These are phyloP conservation scores for Gastroboletus turbinatus DNA, from an alignment of 1,284 basidiomycete species.

Conservation along the genomic window DNA sequence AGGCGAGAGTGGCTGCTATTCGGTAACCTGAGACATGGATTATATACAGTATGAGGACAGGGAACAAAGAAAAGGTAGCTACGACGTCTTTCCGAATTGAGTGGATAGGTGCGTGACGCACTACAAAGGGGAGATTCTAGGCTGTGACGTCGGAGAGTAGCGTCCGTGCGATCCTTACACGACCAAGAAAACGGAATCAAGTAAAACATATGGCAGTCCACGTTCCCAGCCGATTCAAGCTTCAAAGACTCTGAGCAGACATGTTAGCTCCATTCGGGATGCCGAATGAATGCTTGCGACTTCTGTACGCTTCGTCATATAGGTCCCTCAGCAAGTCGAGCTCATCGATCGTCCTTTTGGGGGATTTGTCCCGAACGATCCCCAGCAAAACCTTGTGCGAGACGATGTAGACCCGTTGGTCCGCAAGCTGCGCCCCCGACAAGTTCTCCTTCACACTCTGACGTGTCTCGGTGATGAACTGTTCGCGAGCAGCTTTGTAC, in stretches of 20 bases:
- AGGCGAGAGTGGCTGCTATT: too few relatives aligned
- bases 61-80: too few relatives aligned
- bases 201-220: background rate
- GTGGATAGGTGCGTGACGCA: too few relatives aligned
- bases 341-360: conserved; percentile 33
- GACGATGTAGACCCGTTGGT: conserved; percentile 35
- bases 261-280: background rate
- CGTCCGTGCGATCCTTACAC: too few relatives aligned
- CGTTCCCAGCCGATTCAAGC: background rate
- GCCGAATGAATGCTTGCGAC: conserved; percentile 7
- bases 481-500: conserved; percentile 24
- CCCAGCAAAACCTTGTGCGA: conserved; percentile 22
- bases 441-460: conserved; percentile 33
- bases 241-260: conserved; percentile 14
- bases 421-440: conserved; percentile 25
- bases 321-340: conserved; percentile 33
- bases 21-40: too few relatives aligned
- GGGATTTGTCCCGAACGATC: conserved; percentile 25
- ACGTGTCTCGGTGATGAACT: conserved; percentile 29
- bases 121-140: too few relatives aligned
- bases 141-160: too few relatives aligned
- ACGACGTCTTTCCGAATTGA: too few relatives aligned
- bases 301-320: conserved; percentile 18
- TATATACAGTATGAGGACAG: too few relatives aligned
- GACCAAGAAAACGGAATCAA: background rate